Conservation (phyloP, 345 rosid genomes). For the Noccaea bulbosa region DNA sequence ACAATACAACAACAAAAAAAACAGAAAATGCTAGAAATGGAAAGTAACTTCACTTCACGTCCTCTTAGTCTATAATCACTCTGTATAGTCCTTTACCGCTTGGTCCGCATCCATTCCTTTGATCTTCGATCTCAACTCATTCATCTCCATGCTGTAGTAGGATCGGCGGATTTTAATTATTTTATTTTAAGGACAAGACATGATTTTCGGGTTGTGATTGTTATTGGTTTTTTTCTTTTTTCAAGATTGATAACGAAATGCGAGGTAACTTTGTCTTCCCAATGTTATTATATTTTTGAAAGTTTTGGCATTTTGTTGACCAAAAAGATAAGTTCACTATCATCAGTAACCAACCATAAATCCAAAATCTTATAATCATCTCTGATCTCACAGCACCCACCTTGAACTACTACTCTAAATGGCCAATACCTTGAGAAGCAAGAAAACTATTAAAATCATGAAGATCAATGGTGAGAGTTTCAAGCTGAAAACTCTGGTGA, state of each 20-base stretch:
- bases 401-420: conserved; percentile 49
- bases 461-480: conserved; percentile 82
- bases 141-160: conserved; percentile 6
- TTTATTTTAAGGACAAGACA: neutral
- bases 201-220: conserved; percentile 37
- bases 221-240: conserved; percentile 15
- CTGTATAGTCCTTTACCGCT: too few relatives aligned
- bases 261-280: conserved; percentile 35
- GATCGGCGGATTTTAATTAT: too few relatives aligned
- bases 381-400: conserved; percentile 41
- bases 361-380: conserved; percentile 28
- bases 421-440: conserved; percentile 80
- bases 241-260: conserved; percentile 40
- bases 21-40: too few relatives aligned
- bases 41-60: neutral
- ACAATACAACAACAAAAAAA: too few relatives aligned
- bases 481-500: conserved; percentile 79
- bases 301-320: conserved; percentile 46
- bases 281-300: conserved; percentile 11
- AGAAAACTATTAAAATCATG: conserved; percentile 70
- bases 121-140: neutral
- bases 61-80: neutral
- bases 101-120: neutral
- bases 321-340: conserved; percentile 37
- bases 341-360: conserved; percentile 44